Percentiles rank a stretch among this genome's conserved stretches.
Conservation (phyloP, 331 rosid genomes). For the Spiraea crenata region DNA sequence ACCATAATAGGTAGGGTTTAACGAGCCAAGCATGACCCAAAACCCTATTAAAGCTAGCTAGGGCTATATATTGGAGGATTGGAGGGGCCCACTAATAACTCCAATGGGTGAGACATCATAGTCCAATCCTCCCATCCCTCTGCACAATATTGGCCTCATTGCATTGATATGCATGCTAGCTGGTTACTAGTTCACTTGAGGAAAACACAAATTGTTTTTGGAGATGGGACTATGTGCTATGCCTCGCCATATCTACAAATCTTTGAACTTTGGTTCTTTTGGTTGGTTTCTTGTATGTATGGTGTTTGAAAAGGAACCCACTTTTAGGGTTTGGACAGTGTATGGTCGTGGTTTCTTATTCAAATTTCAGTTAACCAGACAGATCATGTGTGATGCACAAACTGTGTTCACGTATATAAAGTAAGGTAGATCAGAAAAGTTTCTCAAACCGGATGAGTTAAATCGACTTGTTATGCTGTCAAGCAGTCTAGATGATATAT, state of each 20-base stretch:
- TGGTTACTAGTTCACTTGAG: conserved; percentile 1
- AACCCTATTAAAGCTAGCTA: conserved; percentile 15
- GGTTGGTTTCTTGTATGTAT: not conserved
- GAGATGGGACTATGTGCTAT: conserved; percentile 17
- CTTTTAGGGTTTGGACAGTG: not conserved
- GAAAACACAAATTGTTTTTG: not conserved
- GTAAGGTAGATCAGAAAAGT: not conserved
- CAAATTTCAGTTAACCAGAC: not conserved
- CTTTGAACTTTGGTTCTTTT: not conserved
- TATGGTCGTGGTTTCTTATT: not conserved
- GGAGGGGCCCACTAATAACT: conserved; percentile 28
- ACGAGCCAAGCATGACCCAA: conserved; percentile 6
- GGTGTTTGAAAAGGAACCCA: not conserved
- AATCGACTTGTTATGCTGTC: too few species aligned
- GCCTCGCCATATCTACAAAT: conserved; percentile 6
- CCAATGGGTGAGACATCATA: conserved; percentile 39
- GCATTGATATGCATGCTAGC: not conserved
- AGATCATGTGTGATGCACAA: not conserved
- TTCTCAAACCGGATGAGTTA: not conserved
- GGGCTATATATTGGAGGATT: conserved; percentile 3
- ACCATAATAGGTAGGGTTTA: conserved; percentile 13
- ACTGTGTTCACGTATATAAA: not conserved
- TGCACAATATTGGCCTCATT: conserved; percentile 14
- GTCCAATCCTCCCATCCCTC: conserved; percentile 21
- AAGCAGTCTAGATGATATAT: too few species aligned